These are phyloP conservation scores for Cudoniella acicularis DNA, from an alignment of 495 filamentous ascomycete species.

Conservation along the genomic window DNA sequence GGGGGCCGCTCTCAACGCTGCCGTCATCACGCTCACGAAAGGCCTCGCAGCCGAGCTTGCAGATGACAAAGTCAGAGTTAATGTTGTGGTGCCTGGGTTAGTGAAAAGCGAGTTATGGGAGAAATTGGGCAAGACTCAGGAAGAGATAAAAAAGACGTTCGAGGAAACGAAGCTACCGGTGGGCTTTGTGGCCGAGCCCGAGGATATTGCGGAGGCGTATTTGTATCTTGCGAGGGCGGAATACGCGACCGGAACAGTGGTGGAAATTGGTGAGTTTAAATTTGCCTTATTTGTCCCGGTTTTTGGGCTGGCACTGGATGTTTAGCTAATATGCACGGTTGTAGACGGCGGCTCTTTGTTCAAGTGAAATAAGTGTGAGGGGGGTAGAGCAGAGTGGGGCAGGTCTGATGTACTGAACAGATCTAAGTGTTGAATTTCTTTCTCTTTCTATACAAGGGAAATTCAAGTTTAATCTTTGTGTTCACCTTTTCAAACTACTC, in stretches of 20 bases:
- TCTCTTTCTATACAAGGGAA: no score
- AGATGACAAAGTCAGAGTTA: slow-evolving; percentile 48
- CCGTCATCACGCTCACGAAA: slow-evolving; percentile 34
- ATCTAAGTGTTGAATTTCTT: no score
- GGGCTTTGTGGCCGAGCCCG: slow-evolving; percentile 43
- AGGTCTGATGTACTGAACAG: no score
- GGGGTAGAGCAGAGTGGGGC: no score
- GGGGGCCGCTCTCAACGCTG: slow-evolving; percentile 35
- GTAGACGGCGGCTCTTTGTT: no score
- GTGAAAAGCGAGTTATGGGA: slow-evolving; percentile 49
- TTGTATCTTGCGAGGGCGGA: slow-evolving; percentile 51
- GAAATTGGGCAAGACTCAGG: slow-evolving; percentile 29
- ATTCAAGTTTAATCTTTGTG: no score
- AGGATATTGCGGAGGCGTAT: slow-evolving; percentile 56
- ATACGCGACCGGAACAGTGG: slow-evolving; percentile 44
- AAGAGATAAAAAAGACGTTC: slow-evolving; percentile 31
- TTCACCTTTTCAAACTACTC: no score
- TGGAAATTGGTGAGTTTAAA: slow-evolving; percentile 39
- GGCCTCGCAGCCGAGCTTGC: slow-evolving; percentile 48
- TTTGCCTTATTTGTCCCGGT: no score
- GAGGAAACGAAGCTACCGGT: slow-evolving; percentile 33
- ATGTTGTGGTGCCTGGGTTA: slow-evolving; percentile 48
- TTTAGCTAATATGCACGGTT: no score
- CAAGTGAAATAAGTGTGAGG: no score
- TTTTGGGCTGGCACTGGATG: no score